Evolutionary conservation across 148 eudicot species (phyloP), one percentile per base, ranked within the genome.

Genomic region (Amaranthus cruentus): DNA sequence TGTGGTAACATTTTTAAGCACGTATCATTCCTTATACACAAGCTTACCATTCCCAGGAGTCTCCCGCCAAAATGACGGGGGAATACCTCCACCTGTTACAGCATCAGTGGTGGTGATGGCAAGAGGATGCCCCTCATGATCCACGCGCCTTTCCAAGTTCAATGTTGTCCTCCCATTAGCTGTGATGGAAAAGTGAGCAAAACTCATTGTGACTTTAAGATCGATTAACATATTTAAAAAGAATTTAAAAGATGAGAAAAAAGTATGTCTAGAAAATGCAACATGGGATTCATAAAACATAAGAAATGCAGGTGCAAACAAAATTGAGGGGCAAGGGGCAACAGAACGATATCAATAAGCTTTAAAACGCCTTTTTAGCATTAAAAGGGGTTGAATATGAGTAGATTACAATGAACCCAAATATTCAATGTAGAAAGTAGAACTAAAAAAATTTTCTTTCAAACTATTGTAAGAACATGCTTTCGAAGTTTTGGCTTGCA

Each of bases 61-160:
- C 69, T 84, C 97, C 62, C 88, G 85, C 97, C 97, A 91, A 77
- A 83, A 87, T 79, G 93, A 86, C 13, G 91, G 87, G 55, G 96
- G 85, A 71, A 81, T 85, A 74, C 88, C 97, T 77, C 77, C 78
- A 7, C 83, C 91, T 55, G 82, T 77, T 53, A 87, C 91, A 65
- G 86, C 73, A 75, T 91, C 97, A 28, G 89, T 88, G 57, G 90
- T 85, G 54, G 94, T 81, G 64, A 89, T 87, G 57, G 91, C 91
- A 82, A 91, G 93, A 76, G 97, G 86, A 79, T 89, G 93, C 68
- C 91, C 97, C 43, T 91, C 94, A 68, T 91, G 93, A 81, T 91
- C 97, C 83, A 87, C 71, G 52, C 81, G 72, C 51, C 87, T 81
- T 79, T 91, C 97, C 66, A 91, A 78, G 66, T 91, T 91, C 47